A percentile compares a stretch with the other conserved stretches of the same genome.
phyloP scores from a whole-genome alignment of 305 asterid genomes.

The Fraxinus angustifolia region DNA sequence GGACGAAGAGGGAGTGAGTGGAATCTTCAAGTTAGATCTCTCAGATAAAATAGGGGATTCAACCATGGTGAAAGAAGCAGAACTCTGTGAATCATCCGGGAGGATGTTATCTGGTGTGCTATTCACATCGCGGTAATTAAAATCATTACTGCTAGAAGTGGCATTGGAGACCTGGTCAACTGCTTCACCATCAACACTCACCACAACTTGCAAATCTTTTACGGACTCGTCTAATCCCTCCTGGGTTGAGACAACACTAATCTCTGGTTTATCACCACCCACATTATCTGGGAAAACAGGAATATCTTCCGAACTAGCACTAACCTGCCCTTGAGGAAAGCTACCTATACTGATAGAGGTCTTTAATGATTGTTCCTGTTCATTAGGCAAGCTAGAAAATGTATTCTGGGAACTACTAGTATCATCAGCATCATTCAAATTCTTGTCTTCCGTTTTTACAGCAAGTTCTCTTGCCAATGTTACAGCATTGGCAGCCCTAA shows the following conservation, averaged over 20 bases:
- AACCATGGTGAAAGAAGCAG: slow-evolving; percentile 36
- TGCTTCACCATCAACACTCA: slow-evolving; percentile 47
- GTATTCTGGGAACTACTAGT: slow-evolving; percentile 81
- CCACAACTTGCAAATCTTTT: slow-evolving; percentile 40
- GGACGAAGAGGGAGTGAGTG: slow-evolving; percentile 53
- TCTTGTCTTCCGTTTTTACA: slow-evolving; percentile 63
- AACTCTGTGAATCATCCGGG: slow-evolving; percentile 61
- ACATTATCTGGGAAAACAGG: slow-evolving; percentile 37
- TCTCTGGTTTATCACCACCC: slow-evolving; percentile 40
- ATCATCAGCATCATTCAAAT: slow-evolving; percentile 72
- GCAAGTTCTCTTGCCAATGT: slow-evolving; percentile 88
- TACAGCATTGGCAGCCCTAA: slow-evolving; percentile 95
- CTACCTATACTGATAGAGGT: slow-evolving; percentile 81
- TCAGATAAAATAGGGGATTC: slow-evolving; percentile 75
- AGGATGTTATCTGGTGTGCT: slow-evolving; percentile 42
- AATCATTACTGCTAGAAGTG: slow-evolving; percentile 50
- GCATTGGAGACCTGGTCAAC: slow-evolving; percentile 50
- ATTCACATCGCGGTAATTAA: slow-evolving; percentile 48
- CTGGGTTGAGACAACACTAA: slow-evolving; percentile 31
- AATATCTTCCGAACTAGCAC: slow-evolving; percentile 84
- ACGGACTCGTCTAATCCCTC: slow-evolving; percentile 37
- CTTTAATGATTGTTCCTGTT: slow-evolving; percentile 62
- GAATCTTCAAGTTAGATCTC: slow-evolving; percentile 58
- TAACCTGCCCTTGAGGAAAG: slow-evolving; percentile 74
- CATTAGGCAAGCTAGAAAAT: slow-evolving; percentile 91